Evolutionary conservation across 1,284 basidiomycete genomes (phyloP), one percentile per base, ranked within the genome.

Genomic region (Hymenochaete sp.): DNA sequence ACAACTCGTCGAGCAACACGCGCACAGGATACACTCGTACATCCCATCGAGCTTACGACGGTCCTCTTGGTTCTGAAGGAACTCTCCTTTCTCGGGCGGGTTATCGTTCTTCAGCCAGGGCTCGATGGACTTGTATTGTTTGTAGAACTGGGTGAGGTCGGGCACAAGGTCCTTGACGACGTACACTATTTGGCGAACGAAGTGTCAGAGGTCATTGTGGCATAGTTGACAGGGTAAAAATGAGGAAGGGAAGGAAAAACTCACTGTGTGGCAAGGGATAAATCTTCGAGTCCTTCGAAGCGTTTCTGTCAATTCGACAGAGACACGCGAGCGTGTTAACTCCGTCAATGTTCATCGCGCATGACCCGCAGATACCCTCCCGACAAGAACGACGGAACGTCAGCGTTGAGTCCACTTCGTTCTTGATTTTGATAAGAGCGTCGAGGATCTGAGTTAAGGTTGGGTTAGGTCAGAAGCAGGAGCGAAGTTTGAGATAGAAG

Each of bases 111-210:
- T 83, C 38, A 96, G 75, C 72, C 81, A 96, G 6, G 91, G 92
- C 67, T 98, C 83, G 65, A 98, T 97, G 31, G 92, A 93, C 70
- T 98, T 98, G 87, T 98, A 98, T 67, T 98, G 95, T 70, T 98
- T 97, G 82, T 95, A 96, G 75, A 93, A 95, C 54, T 82, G 81
- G 9, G 86, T 90, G 54, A 93, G 72, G 67, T 86, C 81, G 6
- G 82, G 91, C 2, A 98, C 91, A 57, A 98, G 82, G 70, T 98
- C 95, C 75, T 98, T 98, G 67, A 98, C 93, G 59, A 98, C 79
- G 71, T 97, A 97, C 93, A 97, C 92, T 96, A 62, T 29, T 21
- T 25, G n/a, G 9, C 18, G 1, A 19, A 25, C 18, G 1, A 19
- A 25, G 5, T 35, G 6, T 6, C 14, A 35, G 13, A 35, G 13